Percentiles rank a stretch among this genome's conserved stretches.
phyloP scores from a whole-genome alignment of 495 filamentous ascomycete species.

The Talaromyces stipitatus region DNA sequence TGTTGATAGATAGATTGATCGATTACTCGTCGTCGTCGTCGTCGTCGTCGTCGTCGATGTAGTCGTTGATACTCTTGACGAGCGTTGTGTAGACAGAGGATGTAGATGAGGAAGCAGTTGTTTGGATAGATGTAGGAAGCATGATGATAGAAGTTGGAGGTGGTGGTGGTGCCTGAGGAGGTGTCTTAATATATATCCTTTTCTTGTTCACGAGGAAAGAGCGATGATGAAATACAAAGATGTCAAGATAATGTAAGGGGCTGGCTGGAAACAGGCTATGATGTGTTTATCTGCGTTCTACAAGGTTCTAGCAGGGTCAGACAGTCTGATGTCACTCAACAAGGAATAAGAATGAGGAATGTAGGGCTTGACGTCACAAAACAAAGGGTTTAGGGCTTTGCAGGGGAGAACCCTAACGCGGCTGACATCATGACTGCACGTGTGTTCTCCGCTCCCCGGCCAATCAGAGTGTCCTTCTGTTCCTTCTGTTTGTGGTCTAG shows the following conservation, averaged over 20 bases:
- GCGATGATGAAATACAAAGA: neutral
- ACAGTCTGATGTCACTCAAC: neutral
- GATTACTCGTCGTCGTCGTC: conserved; percentile 9
- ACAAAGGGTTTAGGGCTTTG: neutral
- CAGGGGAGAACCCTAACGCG: neutral
- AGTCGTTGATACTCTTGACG: conserved; percentile 8
- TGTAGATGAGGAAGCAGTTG: conserved; percentile 24
- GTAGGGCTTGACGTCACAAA: neutral
- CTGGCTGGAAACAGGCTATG: neutral
- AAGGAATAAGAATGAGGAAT: neutral
- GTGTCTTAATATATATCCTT: neutral
- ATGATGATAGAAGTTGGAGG: conserved; percentile 11
- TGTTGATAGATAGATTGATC: neutral
- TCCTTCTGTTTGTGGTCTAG: neutral
- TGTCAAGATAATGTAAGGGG: neutral
- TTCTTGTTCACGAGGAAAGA: neutral
- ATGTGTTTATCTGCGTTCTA: no score
- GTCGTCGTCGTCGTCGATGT: conserved; percentile 1
- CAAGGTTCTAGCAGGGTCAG: neutral
- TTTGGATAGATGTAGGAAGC: conserved; percentile 26
- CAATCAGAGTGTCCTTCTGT: neutral
- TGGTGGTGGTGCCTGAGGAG: neutral
- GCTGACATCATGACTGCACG: neutral
- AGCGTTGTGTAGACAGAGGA: conserved; percentile 6
- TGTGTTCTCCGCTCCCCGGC: neutral